Percentiles rank a stretch among this genome's conserved stretches.
These are phyloP conservation scores for Cornus florida DNA, from an alignment of 148 eudicot species.

Conservation along the genomic window DNA sequence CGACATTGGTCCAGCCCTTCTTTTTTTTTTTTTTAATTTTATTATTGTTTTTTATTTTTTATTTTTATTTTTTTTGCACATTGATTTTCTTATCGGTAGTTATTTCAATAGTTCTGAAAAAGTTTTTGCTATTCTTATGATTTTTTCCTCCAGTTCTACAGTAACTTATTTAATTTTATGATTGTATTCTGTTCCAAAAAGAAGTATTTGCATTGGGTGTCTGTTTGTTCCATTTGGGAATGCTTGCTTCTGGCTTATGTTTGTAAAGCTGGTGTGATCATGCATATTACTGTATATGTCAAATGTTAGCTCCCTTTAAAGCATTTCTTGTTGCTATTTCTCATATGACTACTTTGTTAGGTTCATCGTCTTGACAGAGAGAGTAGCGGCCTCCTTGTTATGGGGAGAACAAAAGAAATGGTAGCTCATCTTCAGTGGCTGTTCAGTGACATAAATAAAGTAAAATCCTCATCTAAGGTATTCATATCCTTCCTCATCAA, in stretches of 20 bases:
- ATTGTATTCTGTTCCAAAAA: background rate
- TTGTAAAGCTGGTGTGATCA: background rate
- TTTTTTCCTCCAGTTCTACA: background rate
- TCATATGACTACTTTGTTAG: slow-evolving; percentile 27
- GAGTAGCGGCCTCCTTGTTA: slow-evolving; percentile 78
- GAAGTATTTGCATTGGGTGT: background rate
- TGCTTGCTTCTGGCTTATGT: background rate
- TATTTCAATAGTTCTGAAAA: too few relatives aligned
- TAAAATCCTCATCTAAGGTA: slow-evolving; percentile 64
- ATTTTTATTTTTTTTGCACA: too few relatives aligned
- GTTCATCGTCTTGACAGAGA: slow-evolving; percentile 97
- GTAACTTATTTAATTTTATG: background rate
- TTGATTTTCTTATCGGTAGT: background rate
- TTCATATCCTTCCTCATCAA: slow-evolving; percentile 15
- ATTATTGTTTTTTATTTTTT: too few relatives aligned
- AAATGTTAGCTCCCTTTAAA: background rate
- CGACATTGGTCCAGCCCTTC: too few relatives aligned
- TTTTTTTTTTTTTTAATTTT: too few relatives aligned
- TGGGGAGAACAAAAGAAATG: slow-evolving; percentile 91
- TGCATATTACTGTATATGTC: background rate
- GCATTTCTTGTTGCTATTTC: background rate
- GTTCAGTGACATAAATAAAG: slow-evolving; percentile 55
- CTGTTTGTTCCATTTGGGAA: background rate
- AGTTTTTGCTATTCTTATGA: background rate
- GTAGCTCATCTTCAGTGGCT: slow-evolving; percentile 63